Base-by-base conservation (phyloP, 2,329 filamentous ascomycete genomes). In the Bipolaris gigantea region DNA sequence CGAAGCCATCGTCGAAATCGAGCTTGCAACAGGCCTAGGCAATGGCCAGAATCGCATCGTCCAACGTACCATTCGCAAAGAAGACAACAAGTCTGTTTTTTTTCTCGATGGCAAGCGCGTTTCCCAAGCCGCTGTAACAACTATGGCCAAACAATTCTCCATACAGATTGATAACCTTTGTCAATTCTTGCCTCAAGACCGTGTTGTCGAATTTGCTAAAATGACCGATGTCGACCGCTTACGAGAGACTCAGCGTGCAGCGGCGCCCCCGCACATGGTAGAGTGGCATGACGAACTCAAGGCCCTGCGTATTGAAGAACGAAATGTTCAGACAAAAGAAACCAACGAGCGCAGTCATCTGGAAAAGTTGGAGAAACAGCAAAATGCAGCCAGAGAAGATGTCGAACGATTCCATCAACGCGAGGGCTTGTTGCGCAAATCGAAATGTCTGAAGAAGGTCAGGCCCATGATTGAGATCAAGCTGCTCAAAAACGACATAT, bases 151-250 rank as follows among this genome's bases (percentile, higher is more conserved):
- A 55, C 81, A 81, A 9, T 86, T 96, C 66, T 88, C 88, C 44
- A 97, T 99, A 47, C 94, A 99, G 74, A 90, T 97, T 60, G 94
- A 99, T 78, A 99, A 99, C 64, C 81, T 99, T 2, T 99, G 94
- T 73, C 94, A 99, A 72, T 99, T 99, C 66, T 78, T 99, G 40
- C 94, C 94, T 0, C 94, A 99, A 73, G 94, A 99, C 71, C 89
- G 92, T 63, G 94, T 99, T 1, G 90, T 92, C 21, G 92, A 97
- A 69, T 99, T 99, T 71, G 91, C 94, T 5, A 88, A 84, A 5
- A 84, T 96, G 62, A 89, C 85, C 8, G 89, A 93, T 0, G 80
- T 96, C 11, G 89, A 95, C 40, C 82, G 97, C 18, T 81, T 99
- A 0, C 82, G 86, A 55, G 90, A 94, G 65, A 99, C 94, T 0